Percentiles rank a stretch among this genome's conserved stretches.
Evolutionary conservation across 164 flowering plant species (phyloP).

Genomic region (Malania oleifera): DNA sequence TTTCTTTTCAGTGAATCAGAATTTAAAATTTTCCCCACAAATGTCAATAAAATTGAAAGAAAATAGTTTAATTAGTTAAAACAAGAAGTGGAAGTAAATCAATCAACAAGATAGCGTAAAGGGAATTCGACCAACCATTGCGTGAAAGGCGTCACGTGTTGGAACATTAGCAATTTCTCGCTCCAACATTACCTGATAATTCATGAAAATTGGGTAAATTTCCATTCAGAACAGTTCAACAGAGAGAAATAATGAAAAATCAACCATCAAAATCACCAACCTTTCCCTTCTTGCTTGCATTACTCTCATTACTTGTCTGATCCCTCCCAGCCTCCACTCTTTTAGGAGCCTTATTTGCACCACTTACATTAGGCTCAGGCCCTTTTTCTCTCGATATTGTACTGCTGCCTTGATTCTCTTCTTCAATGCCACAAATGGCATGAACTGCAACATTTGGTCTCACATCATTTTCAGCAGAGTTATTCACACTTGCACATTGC

Average conservation of each 20-base stretch:
- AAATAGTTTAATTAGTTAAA: background rate
- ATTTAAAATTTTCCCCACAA: no score
- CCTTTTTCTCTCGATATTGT: background rate
- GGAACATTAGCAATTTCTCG: background rate
- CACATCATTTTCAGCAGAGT: background rate
- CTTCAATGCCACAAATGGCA: background rate
- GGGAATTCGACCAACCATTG: background rate
- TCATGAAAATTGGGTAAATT: no score
- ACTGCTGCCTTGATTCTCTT: background rate
- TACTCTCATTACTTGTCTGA: background rate
- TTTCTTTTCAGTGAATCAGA: no score
- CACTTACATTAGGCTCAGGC: background rate
- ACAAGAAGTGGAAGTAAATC: background rate
- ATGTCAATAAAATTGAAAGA: background rate
- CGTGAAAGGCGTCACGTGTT: background rate
- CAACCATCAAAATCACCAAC: constrained; percentile 2
- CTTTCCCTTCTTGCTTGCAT: constrained; percentile 1
- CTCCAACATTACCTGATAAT: background rate
- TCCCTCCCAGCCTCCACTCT: constrained; percentile 2
- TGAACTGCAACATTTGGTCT: background rate
- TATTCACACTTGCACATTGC: background rate
- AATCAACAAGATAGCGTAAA: background rate
- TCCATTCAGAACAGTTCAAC: no score
- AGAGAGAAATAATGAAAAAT: background rate
- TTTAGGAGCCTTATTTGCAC: background rate